Conservation (phyloP, 2,329 filamentous ascomycete species). For the Dactylellina drechsleri region DNA sequence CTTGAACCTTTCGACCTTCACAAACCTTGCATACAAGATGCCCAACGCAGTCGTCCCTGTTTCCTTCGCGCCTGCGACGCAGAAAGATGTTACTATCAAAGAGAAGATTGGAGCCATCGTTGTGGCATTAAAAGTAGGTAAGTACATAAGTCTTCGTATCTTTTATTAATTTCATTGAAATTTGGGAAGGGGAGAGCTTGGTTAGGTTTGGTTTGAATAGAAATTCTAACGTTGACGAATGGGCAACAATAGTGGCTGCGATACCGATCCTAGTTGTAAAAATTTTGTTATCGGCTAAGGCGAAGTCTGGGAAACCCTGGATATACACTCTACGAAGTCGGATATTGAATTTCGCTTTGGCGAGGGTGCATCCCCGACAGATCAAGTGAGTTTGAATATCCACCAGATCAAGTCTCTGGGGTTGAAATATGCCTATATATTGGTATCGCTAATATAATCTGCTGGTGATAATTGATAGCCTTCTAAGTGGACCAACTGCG, state of each 20-base stretch:
- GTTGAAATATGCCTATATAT: not conserved
- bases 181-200: too few relatives aligned
- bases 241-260: constrained; percentile 15
- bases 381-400: constrained; percentile 32
- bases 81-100: constrained; percentile 16
- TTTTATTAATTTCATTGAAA: too few relatives aligned
- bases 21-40: not conserved
- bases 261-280: constrained; percentile 22
- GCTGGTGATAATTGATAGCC: too few relatives aligned
- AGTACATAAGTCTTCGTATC: not conserved
- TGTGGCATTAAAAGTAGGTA: constrained; percentile 33
- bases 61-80: constrained; percentile 35
- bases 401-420: too few relatives aligned
- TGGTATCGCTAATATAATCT: too few relatives aligned
- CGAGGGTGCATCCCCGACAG: constrained; percentile 34
- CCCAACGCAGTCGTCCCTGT: constrained; percentile 34
- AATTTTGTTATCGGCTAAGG: constrained; percentile 10
- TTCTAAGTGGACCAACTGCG: constrained; percentile 17
- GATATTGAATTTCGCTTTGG: constrained; percentile 29
- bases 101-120: constrained; percentile 32
- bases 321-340: constrained; percentile 33
- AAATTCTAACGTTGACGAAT: too few relatives aligned
- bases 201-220: too few relatives aligned
- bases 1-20: not conserved
- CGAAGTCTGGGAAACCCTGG: constrained; percentile 45